These are phyloP conservation scores for Melanomma pulvis-pyrius DNA, from an alignment of 495 filamentous ascomycete species.

Conservation along the genomic window DNA sequence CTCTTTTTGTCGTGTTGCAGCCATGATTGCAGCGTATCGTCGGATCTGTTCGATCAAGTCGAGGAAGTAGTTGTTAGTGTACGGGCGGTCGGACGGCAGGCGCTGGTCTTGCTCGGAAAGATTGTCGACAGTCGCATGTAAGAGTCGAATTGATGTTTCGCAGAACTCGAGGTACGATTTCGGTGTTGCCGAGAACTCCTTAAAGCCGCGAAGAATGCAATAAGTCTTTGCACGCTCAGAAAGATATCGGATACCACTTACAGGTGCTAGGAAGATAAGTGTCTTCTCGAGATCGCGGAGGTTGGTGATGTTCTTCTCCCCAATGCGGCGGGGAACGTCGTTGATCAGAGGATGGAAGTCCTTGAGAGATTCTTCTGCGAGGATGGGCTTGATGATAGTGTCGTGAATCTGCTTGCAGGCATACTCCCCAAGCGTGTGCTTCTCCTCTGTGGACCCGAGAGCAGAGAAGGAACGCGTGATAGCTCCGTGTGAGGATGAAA, in stretches of 20 bases:
- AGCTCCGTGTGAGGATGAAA: constrained; percentile 42
- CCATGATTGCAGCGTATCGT: constrained; percentile 52
- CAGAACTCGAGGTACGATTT: constrained; percentile 79
- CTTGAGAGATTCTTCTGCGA: constrained; percentile 61
- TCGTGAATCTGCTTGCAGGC: constrained; percentile 61
- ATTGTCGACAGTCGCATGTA: constrained; percentile 78
- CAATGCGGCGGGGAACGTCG: constrained; percentile 74
- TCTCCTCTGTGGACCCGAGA: constrained; percentile 39
- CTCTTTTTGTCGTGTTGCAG: constrained; percentile 53
- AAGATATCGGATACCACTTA: constrained; percentile 63
- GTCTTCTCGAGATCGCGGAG: constrained; percentile 90
- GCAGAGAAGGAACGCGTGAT: constrained; percentile 51
- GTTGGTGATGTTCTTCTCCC: constrained; percentile 77
- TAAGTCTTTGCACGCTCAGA: constrained; percentile 65
- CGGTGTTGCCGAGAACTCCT: constrained; percentile 72
- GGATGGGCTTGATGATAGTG: constrained; percentile 60
- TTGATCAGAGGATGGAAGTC: constrained; percentile 77
- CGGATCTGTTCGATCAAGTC: constrained; percentile 81
- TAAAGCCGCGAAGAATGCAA: constrained; percentile 60
- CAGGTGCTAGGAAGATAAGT: constrained; percentile 80
- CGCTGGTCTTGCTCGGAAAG: constrained; percentile 80
- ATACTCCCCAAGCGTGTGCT: constrained; percentile 53
- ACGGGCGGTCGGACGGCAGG: constrained; percentile 78
- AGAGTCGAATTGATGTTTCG: constrained; percentile 80
- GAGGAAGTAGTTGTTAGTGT: constrained; percentile 90